Percentiles rank a stretch among this genome's conserved stretches.
phyloP scores from a whole-genome alignment of 768 basidiomycete species.

The Pilatotrama ljubarskyi region DNA sequence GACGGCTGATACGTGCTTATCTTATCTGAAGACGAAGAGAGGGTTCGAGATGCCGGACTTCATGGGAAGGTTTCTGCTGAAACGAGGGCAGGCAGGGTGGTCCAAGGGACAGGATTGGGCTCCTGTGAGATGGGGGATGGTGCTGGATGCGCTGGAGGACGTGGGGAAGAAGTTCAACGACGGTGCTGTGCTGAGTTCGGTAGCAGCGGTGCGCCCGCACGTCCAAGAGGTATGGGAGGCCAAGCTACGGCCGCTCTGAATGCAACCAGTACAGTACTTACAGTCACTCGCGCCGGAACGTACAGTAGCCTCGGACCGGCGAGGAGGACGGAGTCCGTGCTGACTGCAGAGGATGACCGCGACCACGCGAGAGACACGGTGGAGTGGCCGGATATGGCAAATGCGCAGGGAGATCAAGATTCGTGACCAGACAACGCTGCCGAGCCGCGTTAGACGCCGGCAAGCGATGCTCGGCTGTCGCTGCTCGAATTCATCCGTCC shows the following conservation, averaged over 20 bases:
- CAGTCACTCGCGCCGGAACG: too few species aligned
- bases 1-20: slow-evolving; percentile 56
- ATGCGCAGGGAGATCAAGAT: slow-evolving; percentile 3
- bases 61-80: slow-evolving; percentile 52
- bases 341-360: neutral
- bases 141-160: slow-evolving; percentile 44
- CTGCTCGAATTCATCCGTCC: neutral
- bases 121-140: slow-evolving; percentile 62
- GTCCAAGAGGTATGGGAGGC: slow-evolving; percentile 48
- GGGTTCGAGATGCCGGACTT: slow-evolving; percentile 41
- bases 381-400: neutral
- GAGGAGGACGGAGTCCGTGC: neutral
- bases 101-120: slow-evolving; percentile 79
- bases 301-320: neutral
- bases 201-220: slow-evolving; percentile 49
- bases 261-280: too few species aligned
- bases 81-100: slow-evolving; percentile 48
- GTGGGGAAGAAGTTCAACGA: slow-evolving; percentile 58
- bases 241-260: slow-evolving; percentile 45
- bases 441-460: slow-evolving; percentile 6
- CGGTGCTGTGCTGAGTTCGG: slow-evolving; percentile 49
- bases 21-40: slow-evolving; percentile 51
- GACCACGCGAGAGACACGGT: neutral
- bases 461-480: slow-evolving; percentile 11
- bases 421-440: neutral